Base-by-base conservation (phyloP, 352 stramenopile genomes). In the Globisporangium canariense region DNA sequence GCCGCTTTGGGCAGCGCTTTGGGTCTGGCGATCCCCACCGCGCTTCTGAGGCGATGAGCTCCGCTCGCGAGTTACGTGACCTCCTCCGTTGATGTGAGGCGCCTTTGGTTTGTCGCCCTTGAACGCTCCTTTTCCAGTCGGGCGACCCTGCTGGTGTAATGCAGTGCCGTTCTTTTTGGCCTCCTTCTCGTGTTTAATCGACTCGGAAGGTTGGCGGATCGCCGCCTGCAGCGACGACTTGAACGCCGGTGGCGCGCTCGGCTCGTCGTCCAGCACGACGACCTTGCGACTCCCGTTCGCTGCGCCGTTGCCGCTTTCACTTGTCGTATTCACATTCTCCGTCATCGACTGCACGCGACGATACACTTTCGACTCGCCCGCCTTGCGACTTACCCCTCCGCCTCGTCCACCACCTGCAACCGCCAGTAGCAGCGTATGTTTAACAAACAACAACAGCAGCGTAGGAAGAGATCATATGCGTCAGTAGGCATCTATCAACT, bases 211-310 rank as follows among this genome's bases (percentile, higher is more conserved):
- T 22, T 32, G 3, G 14, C 38, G 58, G 22, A 85, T 41, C 18
- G 80, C 75, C 25, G 76, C 58, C 60, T 75, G 73, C 38, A 90
- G 41, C 6, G 84, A 90, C 22, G 84, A 91, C 56, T 64, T 67
- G 47, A 89, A 90, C 4, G 68, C 43, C 40, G 81, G 87, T 7
- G 56, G 14, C 14, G 62, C 60, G 3, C 32, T 58, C n/a, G n/a
- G 32, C 34, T 58, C 55, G 20, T 58, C 55, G 20, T 62, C 55
- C 30, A 64, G 28, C 28, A 60, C 54, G 30, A 59, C 60, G 46
- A 64, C 40, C 51, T 58, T 71, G 56, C 64, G 64, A 4, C 13
- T 25, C 25, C 49, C 51, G 13, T 54, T 55, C 14, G 18, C n/a
- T 40, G 57, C 14, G 4, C 49, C 20, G 14, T 28, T 20, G 56